These are phyloP conservation scores for Rubus parviflorus DNA, from an alignment of 306 rosid genomes.

Conservation along the genomic window DNA sequence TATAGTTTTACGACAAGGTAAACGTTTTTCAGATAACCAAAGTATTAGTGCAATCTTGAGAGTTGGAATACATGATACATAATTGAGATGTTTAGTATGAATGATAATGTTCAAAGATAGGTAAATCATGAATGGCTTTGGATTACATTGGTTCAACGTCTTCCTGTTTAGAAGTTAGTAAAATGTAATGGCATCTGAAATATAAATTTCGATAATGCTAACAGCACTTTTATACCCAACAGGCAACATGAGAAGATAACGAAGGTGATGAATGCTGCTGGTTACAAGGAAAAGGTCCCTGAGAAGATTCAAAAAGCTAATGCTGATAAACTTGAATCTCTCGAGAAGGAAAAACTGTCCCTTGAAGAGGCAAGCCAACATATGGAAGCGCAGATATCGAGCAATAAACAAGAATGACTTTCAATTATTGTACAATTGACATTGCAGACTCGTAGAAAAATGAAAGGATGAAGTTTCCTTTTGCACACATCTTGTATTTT, in stretches of 20 bases:
- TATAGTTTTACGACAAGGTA: background rate
- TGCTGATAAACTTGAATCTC: conserved; percentile 59
- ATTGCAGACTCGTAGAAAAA: background rate
- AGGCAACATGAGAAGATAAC: conserved; percentile 67
- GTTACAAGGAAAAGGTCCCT: conserved; percentile 79
- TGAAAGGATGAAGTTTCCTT: background rate
- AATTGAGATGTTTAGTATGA: background rate
- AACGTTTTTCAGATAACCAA: background rate
- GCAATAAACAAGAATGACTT: background rate
- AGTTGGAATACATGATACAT: background rate
- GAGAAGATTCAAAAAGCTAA: conserved; percentile 50
- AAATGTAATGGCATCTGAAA: background rate
- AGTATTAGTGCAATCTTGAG: background rate
- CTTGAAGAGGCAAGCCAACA: conserved; percentile 62
- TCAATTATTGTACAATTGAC: background rate
- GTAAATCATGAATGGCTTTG: background rate
- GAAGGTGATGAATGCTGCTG: conserved; percentile 53
- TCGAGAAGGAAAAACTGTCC: conserved; percentile 59
- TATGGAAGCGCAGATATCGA: conserved; percentile 35
- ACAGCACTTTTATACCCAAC: background rate
- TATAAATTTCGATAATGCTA: background rate
- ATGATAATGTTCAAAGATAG: background rate
- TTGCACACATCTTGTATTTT: too few relatives aligned
- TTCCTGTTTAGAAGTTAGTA: background rate
- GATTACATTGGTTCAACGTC: background rate